Evolutionary conservation across 805 yeast species (phyloP).

Genomic region (Barnettozyma botsteinii): DNA sequence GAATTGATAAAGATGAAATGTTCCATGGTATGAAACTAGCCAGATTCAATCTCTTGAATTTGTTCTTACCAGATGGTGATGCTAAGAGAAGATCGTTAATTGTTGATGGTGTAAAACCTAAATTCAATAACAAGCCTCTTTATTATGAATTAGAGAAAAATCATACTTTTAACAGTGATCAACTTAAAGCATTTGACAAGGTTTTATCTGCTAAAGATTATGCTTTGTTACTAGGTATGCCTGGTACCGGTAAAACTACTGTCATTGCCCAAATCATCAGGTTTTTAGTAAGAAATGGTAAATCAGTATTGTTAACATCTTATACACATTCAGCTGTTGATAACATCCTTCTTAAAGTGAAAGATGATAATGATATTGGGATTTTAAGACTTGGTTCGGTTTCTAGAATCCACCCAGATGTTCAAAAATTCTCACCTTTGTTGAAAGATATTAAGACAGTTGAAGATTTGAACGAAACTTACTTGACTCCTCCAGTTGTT

Average conservation of each 20-base stretch:
- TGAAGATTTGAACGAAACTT: conserved; percentile 41
- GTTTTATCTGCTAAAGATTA: conserved; percentile 68
- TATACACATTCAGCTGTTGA: conserved; percentile 97
- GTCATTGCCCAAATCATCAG: conserved; percentile 73
- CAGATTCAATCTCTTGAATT: conserved; percentile 64
- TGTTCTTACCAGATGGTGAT: conserved; percentile 47
- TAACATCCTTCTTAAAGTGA: conserved; percentile 75
- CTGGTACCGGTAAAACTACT: conserved; percentile 96
- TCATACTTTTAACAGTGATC: conserved; percentile 60
- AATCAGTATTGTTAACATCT: conserved; percentile 71
- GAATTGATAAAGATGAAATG: conserved; percentile 79
- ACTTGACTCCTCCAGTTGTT: conserved; percentile 61
- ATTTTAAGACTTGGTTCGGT: conserved; percentile 66
- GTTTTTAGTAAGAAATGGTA: conserved; percentile 51
- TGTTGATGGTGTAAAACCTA: conserved; percentile 29
- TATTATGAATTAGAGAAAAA: conserved; percentile 14
- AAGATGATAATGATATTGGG: conserved; percentile 35
- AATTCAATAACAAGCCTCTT: conserved; percentile 22
- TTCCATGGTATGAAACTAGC: conserved; percentile 72
- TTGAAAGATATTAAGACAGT: conserved; percentile 34
- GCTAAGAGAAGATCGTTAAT: conserved; percentile 27
- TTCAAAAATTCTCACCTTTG: conserved; percentile 47
- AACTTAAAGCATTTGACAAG: conserved; percentile 57
- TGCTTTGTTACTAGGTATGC: conserved; percentile 88
- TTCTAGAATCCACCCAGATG: conserved; percentile 55